Percentiles rank a stretch among this genome's conserved stretches.
phyloP scores from a whole-genome alignment of 306 rosid genomes.

The Cyclanthera cordifolia region DNA sequence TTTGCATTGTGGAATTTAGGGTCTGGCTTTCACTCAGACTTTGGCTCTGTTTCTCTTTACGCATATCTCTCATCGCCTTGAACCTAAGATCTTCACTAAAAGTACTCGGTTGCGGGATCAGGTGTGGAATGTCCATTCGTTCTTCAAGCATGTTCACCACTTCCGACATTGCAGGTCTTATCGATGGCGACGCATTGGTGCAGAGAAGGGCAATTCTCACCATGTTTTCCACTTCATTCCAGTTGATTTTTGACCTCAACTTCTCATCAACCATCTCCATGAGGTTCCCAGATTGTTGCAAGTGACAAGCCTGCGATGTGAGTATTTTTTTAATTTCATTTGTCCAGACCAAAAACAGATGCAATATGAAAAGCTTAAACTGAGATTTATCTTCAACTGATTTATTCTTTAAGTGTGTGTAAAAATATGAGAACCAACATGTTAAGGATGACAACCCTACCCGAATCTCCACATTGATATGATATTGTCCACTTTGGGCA shows the following conservation, averaged over 20 bases:
- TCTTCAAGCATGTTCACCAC: slow-evolving; percentile 65
- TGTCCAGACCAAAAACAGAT: background rate
- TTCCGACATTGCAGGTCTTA: slow-evolving; percentile 63
- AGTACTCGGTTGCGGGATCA: slow-evolving; percentile 32
- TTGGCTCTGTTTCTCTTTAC: slow-evolving; percentile 17
- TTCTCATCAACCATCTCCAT: slow-evolving; percentile 47
- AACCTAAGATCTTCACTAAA: slow-evolving; percentile 48
- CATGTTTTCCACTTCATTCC: slow-evolving; percentile 40
- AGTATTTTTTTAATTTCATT: background rate
- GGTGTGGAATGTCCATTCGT: slow-evolving; percentile 28
- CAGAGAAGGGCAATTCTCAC: slow-evolving; percentile 47
- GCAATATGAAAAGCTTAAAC: background rate
- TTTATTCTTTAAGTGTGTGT: too few species aligned
- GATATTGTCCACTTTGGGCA: too few species aligned
- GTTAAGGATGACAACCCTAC: too few species aligned
- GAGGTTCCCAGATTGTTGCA: slow-evolving; percentile 35
- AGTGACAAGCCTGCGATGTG: slow-evolving; percentile 46
- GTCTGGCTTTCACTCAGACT: slow-evolving; percentile 28
- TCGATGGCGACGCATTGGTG: slow-evolving; percentile 45
- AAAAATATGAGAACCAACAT: too few species aligned
- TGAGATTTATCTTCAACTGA: background rate
- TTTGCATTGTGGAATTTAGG: slow-evolving; percentile 24
- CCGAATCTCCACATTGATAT: too few species aligned
- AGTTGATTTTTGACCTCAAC: slow-evolving; percentile 26
- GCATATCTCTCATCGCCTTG: slow-evolving; percentile 63